phyloP scores from a whole-genome alignment of 371 early-diverging fungal species.

The Blastocladiella emersonii region DNA sequence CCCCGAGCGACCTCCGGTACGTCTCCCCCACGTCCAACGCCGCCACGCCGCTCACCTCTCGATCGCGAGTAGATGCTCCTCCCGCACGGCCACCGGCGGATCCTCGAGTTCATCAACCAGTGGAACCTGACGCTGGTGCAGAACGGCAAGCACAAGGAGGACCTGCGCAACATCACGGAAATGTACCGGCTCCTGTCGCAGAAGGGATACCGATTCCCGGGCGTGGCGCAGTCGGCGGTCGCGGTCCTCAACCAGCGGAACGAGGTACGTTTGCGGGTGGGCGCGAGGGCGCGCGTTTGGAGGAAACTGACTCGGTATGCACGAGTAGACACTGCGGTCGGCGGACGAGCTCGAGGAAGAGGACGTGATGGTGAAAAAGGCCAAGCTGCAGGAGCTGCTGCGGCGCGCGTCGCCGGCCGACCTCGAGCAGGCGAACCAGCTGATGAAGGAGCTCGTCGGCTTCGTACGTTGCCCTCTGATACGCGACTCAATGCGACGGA shows the following conservation, averaged over 20 bases:
- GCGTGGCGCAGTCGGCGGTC: constrained; percentile 15
- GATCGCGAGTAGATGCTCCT: constrained; percentile 18
- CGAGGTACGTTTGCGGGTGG: constrained; percentile 7
- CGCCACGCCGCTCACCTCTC: background rate
- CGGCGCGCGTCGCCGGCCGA: constrained; percentile 85
- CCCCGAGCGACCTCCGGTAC: constrained; percentile 63
- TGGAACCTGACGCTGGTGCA: constrained; percentile 79
- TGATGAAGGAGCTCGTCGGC: constrained; percentile 93
- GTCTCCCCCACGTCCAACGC: constrained; percentile 5
- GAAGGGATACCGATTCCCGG: constrained; percentile 75
- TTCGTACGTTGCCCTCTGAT: constrained; percentile 38
- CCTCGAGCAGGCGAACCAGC: constrained; percentile 78
- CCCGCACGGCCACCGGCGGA: constrained; percentile 56
- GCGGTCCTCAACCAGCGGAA: constrained; percentile 15
- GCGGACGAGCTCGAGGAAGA: constrained; percentile 87
- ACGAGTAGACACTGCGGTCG: constrained; percentile 38
- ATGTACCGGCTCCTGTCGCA: constrained; percentile 71
- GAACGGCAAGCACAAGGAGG: constrained; percentile 69
- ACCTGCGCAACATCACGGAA: constrained; percentile 76
- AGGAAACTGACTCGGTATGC: too few species aligned
- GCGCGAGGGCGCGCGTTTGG: too few species aligned
- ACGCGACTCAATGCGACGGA: too few species aligned
- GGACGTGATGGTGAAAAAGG: constrained; percentile 71
- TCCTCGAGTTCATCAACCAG: constrained; percentile 79
- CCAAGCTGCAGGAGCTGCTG: constrained; percentile 93